Percentiles rank a stretch among this genome's conserved stretches.
Conservation (phyloP, 2,329 filamentous ascomycete species). For the Exophiala lecanii-corni region DNA sequence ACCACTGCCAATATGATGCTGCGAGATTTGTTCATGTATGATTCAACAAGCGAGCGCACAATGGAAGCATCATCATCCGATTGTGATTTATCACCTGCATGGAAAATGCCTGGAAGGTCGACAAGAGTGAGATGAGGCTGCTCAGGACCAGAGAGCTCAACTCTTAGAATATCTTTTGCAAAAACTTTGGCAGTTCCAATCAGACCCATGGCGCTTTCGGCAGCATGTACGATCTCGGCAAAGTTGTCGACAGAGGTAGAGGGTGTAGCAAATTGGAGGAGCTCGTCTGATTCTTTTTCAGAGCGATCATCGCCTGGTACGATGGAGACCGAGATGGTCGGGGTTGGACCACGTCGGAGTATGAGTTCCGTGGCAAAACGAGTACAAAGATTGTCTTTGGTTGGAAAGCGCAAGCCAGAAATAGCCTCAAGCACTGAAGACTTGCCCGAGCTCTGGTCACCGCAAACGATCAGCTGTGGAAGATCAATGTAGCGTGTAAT, state of each 20-base stretch:
- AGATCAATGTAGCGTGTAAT: conserved; percentile 45
- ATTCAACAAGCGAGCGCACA: conserved; percentile 44
- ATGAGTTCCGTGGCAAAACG: conserved; percentile 59
- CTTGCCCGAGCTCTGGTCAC: conserved; percentile 59
- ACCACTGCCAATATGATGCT: conserved; percentile 58
- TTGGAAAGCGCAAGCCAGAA: conserved; percentile 56
- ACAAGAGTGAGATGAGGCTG: conserved; percentile 58
- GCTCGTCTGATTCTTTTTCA: conserved; percentile 23
- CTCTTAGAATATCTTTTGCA: conserved; percentile 51
- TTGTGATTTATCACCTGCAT: conserved; percentile 51
- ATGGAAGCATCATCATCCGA: conserved; percentile 50
- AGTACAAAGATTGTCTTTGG: conserved; percentile 54
- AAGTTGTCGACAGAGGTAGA: conserved; percentile 39
- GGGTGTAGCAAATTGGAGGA: conserved; percentile 11
- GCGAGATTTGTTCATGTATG: conserved; percentile 54
- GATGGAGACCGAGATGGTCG: conserved; percentile 43
- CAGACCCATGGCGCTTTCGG: conserved; percentile 50
- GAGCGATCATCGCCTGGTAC: conserved; percentile 29
- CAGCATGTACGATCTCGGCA: conserved; percentile 47
- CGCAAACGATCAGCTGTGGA: conserved; percentile 56
- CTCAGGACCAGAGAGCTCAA: conserved; percentile 56
- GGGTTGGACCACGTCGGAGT: conserved; percentile 40
- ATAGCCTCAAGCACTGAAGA: conserved; percentile 63
- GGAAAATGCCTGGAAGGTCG: conserved; percentile 57
- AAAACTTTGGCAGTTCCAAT: conserved; percentile 32